Evolutionary conservation across 352 stramenopile genomes (phyloP).

Genomic region (Phytophthora fragariae): DNA sequence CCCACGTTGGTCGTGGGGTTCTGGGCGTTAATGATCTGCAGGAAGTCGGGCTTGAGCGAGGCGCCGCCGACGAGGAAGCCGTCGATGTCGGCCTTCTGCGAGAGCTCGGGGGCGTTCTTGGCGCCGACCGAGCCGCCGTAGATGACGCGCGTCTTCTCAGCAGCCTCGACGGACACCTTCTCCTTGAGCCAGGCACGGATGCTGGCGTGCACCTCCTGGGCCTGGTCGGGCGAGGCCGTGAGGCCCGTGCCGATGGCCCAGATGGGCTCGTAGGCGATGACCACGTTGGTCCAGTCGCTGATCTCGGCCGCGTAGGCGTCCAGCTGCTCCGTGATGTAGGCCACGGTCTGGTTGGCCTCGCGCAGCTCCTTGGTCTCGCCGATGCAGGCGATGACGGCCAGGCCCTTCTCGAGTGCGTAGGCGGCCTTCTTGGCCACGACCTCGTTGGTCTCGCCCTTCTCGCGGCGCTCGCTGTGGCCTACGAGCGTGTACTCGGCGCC

Average conservation of each 20-base stretch:
- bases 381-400: constrained; percentile 97
- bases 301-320: constrained; percentile 90
- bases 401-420: constrained; percentile 92
- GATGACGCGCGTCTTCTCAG: constrained; percentile 95
- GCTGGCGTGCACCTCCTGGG: constrained; percentile 96
- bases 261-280: constrained; percentile 98
- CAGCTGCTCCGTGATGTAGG: constrained; percentile 95
- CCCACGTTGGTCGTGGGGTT: constrained; percentile 61
- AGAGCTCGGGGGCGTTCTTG: constrained; percentile 93
- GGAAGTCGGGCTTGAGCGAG: constrained; percentile 97
- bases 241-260: constrained; percentile 99
- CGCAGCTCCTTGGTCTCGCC: constrained; percentile 96
- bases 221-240: constrained; percentile 98
- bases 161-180: constrained; percentile 93
- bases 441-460: constrained; percentile 93
- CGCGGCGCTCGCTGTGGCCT: constrained; percentile 96
- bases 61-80: constrained; percentile 98
- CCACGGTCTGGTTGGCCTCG: constrained; percentile 93
- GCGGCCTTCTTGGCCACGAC: constrained; percentile 95
- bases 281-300: constrained; percentile 95
- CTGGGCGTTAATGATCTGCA: constrained; percentile 96
- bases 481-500: constrained; percentile 96
- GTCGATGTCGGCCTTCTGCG: constrained; percentile 97
- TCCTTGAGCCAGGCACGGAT: constrained; percentile 95
- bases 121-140: constrained; percentile 97